phyloP scores from a whole-genome alignment of 495 filamentous ascomycete species.

The Chaetomium tenue region DNA sequence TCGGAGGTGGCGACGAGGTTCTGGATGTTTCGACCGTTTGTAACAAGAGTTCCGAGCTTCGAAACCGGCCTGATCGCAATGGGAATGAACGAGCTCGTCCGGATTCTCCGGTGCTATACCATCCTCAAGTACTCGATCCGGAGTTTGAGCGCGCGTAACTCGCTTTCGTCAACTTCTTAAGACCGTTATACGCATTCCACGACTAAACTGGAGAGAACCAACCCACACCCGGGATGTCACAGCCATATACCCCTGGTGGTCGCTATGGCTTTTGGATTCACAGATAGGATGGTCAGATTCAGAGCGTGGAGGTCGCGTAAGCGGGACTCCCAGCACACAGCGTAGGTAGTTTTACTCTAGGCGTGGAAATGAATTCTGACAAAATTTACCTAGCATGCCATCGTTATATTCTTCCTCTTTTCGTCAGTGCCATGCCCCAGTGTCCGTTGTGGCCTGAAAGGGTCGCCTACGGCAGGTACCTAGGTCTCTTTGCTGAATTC shows the following conservation, averaged over 20 bases:
- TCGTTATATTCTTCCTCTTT: background rate
- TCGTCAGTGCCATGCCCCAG: background rate
- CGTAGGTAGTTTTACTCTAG: slow-evolving; percentile 4
- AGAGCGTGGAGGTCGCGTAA: background rate
- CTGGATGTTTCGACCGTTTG: background rate
- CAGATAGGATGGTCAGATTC: too few species aligned
- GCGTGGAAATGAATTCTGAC: background rate
- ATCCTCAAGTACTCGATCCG: background rate
- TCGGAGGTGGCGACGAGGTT: background rate
- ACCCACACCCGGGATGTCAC: background rate
- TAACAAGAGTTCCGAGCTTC: background rate
- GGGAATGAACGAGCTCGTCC: background rate
- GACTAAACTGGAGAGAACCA: background rate
- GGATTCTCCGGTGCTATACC: background rate
- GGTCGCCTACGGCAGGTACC: too few species aligned
- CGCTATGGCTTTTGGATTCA: background rate
- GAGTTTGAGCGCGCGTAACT: background rate
- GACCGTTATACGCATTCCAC: background rate
- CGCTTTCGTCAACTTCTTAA: background rate
- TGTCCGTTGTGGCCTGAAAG: background rate
- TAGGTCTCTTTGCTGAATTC: too few species aligned
- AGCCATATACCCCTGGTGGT: background rate
- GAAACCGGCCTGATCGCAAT: background rate
- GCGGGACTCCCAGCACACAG: background rate
- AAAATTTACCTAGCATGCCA: background rate